phyloP scores from a whole-genome alignment of 164 flowering plant genomes.

The Vitis riparia region DNA sequence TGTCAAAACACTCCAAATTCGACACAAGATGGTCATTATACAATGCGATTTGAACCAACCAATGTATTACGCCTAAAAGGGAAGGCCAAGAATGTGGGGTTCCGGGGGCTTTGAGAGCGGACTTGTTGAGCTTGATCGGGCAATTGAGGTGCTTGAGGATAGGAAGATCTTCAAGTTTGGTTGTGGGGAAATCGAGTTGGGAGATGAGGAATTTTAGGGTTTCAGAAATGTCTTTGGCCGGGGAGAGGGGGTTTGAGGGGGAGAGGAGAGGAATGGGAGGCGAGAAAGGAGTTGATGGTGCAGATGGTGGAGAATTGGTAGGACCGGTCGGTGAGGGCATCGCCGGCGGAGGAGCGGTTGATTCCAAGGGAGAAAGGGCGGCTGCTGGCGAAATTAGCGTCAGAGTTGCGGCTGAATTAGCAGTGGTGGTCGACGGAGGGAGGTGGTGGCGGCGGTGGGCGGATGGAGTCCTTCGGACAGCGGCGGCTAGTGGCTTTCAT shows the following conservation, averaged over 20 bases:
- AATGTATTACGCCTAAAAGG: conserved; percentile 64
- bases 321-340: conserved; percentile 44
- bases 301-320: conserved; percentile 57
- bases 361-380: conserved; percentile 33
- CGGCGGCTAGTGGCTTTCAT: conserved; percentile 1
- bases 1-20: too few relatives aligned
- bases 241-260: conserved; percentile 57
- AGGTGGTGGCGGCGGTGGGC: background rate
- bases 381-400: conserved; percentile 36
- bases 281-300: conserved; percentile 53
- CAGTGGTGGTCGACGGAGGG: background rate
- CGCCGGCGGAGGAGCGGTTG: conserved; percentile 17
- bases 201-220: conserved; percentile 47
- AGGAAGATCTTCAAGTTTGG: conserved; percentile 65
- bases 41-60: conserved; percentile 69
- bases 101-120: conserved; percentile 62
- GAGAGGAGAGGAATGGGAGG: conserved; percentile 42
- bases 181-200: conserved; percentile 39
- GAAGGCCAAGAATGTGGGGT: conserved; percentile 78
- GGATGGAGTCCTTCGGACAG: background rate
- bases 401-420: conserved; percentile 23
- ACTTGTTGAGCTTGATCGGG: conserved; percentile 70
- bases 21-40: conserved; percentile 35
- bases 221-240: conserved; percentile 45
- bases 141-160: conserved; percentile 47